Evolutionary conservation across 805 yeast species (phyloP), one percentile per base, ranked within the genome.

Genomic region (Suhomyces pyralidae): DNA sequence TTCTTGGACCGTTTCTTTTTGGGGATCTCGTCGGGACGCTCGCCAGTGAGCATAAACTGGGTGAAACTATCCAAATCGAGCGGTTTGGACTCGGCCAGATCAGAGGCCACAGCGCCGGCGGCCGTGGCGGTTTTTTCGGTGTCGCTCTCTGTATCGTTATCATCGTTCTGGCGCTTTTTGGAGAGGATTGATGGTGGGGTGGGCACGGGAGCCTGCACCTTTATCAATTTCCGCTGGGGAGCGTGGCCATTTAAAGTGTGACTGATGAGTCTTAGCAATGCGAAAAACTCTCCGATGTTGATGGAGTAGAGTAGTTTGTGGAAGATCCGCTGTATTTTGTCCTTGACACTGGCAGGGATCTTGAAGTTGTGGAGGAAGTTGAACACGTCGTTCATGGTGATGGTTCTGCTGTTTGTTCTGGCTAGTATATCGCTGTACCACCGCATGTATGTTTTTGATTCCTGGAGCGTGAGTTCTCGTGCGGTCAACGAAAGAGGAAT

Each of bases 231-330:
- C 56, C 90, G 71, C 25, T 75, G 67, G 2, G 90, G 86, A n/a
- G 76, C 64, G 32, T 68, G 60, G 2, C 86, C 86, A 50, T 69
- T 68, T 15, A 89, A 67, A 0, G 86, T 76, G 66, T 90, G 97
- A 17, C 96, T 81, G 12, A 91, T 79, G 19, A 94, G 78, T 60
- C 99, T 77, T 50, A 93, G 66, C 36, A 90, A 78, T 0, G 96
- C 97, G 71, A 88, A 94, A 70, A 94, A 93, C 66, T 91, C 96
- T 5, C 96, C 96, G 51, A 91, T 85, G 61, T 90, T 91, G 51
- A 93, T 77, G 3, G 87, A 79, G 51, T 76, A 77, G 32, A 79
- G 61, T 50, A 81, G 77, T 51, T 78, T 76, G 32, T 76, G 68
- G 63, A 84, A 84, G 20, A 86, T 79, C 24, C 71, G 69, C 38